phyloP scores from a whole-genome alignment of 371 early-diverging fungal species.

The Mortierella sp. region DNA sequence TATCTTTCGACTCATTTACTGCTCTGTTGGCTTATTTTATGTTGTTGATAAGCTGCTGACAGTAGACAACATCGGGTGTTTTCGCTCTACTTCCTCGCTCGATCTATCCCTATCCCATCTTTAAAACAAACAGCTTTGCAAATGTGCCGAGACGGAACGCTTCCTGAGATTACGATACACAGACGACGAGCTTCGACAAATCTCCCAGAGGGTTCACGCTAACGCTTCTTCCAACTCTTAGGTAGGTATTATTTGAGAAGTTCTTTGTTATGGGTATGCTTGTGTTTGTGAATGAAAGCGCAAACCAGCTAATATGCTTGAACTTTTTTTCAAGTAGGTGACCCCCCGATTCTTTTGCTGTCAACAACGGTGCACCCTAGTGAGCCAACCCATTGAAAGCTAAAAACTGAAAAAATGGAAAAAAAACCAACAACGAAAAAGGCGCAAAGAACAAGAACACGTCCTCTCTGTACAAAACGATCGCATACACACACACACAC shows the following conservation, averaged over 20 bases:
- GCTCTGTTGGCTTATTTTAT: not conserved
- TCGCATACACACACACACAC: not conserved
- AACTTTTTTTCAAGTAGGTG: not conserved
- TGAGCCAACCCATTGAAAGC: not conserved
- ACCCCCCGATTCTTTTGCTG: not conserved
- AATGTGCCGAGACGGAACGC: conserved; percentile 63
- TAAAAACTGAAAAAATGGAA: not conserved
- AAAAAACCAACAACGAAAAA: not conserved
- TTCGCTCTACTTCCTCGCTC: not conserved
- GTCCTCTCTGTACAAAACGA: not conserved
- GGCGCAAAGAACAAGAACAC: not conserved
- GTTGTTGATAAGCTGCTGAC: not conserved
- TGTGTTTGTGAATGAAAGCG: too few relatives aligned
- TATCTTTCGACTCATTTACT: too few relatives aligned
- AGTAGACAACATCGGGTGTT: not conserved
- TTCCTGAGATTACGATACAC: conserved; percentile 67
- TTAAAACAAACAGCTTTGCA: too few relatives aligned
- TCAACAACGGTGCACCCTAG: not conserved
- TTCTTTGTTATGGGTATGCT: too few relatives aligned
- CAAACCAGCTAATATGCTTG: too few relatives aligned
- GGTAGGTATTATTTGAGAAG: conserved; percentile 1
- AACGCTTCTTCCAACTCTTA: conserved; percentile 26
- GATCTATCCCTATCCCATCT: too few relatives aligned
- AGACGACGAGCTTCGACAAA: conserved; percentile 65
- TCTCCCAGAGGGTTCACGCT: conserved; percentile 45